A percentile compares a stretch with the other conserved stretches of the same genome.
phyloP scores from a whole-genome alignment of 305 asterid species.

The Fraxinus albicans region DNA sequence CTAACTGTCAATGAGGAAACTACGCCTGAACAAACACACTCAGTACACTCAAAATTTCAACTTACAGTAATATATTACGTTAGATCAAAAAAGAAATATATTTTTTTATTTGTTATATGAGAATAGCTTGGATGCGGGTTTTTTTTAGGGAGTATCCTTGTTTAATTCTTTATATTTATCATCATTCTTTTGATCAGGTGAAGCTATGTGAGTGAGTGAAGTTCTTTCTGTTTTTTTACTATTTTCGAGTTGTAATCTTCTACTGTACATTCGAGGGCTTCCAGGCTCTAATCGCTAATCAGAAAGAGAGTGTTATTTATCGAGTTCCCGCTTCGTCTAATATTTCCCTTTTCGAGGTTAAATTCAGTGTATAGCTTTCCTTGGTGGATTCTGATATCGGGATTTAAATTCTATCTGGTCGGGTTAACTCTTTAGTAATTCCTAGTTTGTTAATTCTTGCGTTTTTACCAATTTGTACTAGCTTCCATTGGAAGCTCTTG shows the following conservation, averaged over 20 bases:
- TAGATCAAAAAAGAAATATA: conserved; percentile 18
- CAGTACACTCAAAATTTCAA: conserved; percentile 44
- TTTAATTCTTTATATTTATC: conserved; percentile 22
- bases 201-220: neutral
- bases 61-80: conserved; percentile 34
- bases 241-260: neutral
- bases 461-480: no score
- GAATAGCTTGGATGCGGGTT: conserved; percentile 71
- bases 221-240: neutral
- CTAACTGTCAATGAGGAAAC: conserved; percentile 51
- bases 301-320: neutral
- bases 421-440: no score
- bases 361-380: no score
- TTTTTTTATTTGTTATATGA: conserved; percentile 6
- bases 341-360: no score
- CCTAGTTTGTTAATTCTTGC: no score
- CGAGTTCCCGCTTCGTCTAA: no score
- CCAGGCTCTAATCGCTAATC: neutral
- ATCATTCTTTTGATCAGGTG: neutral
- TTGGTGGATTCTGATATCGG: no score
- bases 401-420: no score
- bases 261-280: neutral
- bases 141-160: conserved; percentile 86
- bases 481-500: no score
- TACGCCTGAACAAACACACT: conserved; percentile 36